These are phyloP conservation scores for Termitomyces sp. DNA, from an alignment of 1,284 basidiomycete genomes.

Conservation along the genomic window DNA sequence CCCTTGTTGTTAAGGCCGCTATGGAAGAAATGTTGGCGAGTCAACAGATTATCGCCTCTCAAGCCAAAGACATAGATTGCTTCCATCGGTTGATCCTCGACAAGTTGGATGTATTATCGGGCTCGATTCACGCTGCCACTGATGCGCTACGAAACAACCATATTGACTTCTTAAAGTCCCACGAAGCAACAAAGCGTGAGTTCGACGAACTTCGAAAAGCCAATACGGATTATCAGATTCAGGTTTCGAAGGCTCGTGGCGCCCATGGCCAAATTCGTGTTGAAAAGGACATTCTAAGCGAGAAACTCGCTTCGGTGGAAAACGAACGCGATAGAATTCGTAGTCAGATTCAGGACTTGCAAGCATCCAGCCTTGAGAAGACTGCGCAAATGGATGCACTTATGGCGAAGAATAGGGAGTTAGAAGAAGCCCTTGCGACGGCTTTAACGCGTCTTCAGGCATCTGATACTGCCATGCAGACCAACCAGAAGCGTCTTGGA, in stretches of 20 bases:
- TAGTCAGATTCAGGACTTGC: conserved; percentile 48
- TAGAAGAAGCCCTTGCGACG: conserved; percentile 64
- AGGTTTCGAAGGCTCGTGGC: conserved; percentile 68
- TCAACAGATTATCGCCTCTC: conserved; percentile 40
- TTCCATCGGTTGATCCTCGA: conserved; percentile 48
- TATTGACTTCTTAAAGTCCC: conserved; percentile 53
- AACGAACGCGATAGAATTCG: conserved; percentile 58
- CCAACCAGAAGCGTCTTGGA: conserved; percentile 50
- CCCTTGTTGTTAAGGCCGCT: conserved; percentile 35
- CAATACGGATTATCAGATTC: conserved; percentile 64
- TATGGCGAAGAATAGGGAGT: conserved; percentile 53
- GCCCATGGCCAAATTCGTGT: conserved; percentile 74
- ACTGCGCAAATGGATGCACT: conserved; percentile 41
- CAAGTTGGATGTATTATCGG: conserved; percentile 53
- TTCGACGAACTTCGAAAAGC: conserved; percentile 61
- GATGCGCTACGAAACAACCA: conserved; percentile 55
- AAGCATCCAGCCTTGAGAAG: conserved; percentile 39
- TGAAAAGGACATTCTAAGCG: conserved; percentile 67
- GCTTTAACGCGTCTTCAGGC: conserved; percentile 64
- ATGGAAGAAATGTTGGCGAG: conserved; percentile 38
- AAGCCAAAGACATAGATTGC: conserved; percentile 43
- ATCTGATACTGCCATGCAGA: conserved; percentile 60
- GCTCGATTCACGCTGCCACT: conserved; percentile 49
- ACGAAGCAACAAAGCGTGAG: conserved; percentile 52
- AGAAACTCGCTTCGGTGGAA: conserved; percentile 57